A percentile compares a stretch with the other conserved stretches of the same genome.
phyloP scores from a whole-genome alignment of 2,329 filamentous ascomycete genomes.

The Fusarium camptoceras region DNA sequence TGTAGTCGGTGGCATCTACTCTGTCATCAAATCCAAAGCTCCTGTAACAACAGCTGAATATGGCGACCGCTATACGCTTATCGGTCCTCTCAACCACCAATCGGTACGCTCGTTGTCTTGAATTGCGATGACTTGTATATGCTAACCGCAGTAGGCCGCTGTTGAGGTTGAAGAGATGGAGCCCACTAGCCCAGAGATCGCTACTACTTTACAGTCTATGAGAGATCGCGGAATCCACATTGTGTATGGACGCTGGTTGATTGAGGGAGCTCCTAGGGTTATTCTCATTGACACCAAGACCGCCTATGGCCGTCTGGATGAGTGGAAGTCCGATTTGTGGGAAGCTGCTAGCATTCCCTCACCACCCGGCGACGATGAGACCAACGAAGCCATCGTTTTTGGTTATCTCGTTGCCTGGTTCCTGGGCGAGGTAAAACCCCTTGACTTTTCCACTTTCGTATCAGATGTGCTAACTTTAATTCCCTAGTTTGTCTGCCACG shows the following conservation, averaged over 20 bases:
- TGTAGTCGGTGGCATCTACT: constrained; percentile 96
- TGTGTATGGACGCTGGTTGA: constrained; percentile 95
- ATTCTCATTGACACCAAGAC: constrained; percentile 95
- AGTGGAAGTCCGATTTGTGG: constrained; percentile 98
- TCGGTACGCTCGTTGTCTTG: constrained; percentile 70
- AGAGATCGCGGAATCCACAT: constrained; percentile 89
- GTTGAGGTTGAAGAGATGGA: constrained; percentile 96
- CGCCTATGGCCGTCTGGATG: constrained; percentile 88
- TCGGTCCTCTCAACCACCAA: constrained; percentile 91
- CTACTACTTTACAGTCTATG: constrained; percentile 91
- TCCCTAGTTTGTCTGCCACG: constrained; percentile 87
- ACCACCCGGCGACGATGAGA: constrained; percentile 90
- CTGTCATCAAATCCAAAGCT: constrained; percentile 98
- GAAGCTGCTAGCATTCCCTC: constrained; percentile 93
- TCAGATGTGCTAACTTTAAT: constrained; percentile 27
- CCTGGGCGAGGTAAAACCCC: constrained; percentile 82
- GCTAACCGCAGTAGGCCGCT: constrained; percentile 72
- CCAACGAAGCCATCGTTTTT: constrained; percentile 97
- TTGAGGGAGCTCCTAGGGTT: constrained; percentile 94
- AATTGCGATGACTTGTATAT: not conserved
- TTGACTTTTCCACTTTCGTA: constrained; percentile 5
- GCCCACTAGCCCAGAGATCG: constrained; percentile 82
- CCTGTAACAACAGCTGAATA: constrained; percentile 98
- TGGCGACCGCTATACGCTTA: constrained; percentile 95
- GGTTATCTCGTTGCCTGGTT: constrained; percentile 99